Conservation (phyloP, 306 rosid species). For the Cucumis melo region DNA sequence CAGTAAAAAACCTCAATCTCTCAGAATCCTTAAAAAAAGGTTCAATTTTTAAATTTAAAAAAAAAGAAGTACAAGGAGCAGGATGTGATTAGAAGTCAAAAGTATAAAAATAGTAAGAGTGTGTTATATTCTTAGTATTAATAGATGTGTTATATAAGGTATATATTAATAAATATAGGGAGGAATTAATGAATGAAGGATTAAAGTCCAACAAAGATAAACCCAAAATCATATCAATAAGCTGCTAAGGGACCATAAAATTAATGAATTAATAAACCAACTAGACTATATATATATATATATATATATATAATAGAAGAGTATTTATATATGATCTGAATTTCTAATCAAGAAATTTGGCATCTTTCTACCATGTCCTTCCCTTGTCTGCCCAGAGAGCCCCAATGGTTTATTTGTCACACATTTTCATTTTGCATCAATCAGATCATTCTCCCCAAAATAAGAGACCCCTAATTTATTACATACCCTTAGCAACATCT, state of each 20-base stretch:
- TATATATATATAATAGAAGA: background rate
- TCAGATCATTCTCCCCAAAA: constrained; percentile 45
- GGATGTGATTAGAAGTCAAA: background rate
- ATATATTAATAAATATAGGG: background rate
- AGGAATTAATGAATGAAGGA: background rate
- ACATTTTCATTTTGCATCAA: constrained; percentile 36
- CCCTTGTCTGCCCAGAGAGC: constrained; percentile 14
- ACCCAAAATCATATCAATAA: background rate
- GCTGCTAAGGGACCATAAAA: background rate
- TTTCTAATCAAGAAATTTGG: constrained; percentile 1
- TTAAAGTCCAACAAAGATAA: background rate
- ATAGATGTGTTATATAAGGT: background rate
- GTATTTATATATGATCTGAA: background rate
- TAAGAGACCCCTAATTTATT: constrained; percentile 22
- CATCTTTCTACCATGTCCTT: constrained; percentile 36
- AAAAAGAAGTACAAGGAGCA: background rate
- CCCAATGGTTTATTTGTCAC: constrained; percentile 9
- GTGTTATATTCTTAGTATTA: background rate
- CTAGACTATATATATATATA: background rate
- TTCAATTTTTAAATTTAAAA: no score
- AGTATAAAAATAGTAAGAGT: background rate
- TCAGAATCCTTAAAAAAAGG: background rate
- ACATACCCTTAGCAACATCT: background rate
- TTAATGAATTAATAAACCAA: background rate
- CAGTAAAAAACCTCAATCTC: background rate